Evolutionary conservation across 2,329 filamentous ascomycete genomes (phyloP), one percentile per base, ranked within the genome.

Genomic region (Leptographium procerum): DNA sequence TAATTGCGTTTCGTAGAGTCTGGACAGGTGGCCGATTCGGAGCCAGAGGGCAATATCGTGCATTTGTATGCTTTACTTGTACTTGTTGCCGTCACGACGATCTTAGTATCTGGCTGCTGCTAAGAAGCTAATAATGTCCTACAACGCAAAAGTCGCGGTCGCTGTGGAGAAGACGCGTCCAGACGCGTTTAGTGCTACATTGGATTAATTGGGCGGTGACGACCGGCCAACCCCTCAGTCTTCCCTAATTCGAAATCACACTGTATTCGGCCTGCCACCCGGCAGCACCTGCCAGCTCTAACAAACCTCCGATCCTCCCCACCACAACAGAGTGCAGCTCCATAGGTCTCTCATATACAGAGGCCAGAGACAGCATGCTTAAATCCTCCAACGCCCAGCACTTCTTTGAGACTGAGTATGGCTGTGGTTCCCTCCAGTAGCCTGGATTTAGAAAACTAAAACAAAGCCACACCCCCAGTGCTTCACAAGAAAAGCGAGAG

Each of bases 351-450:
- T 45, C n/a, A 4, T 22, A 24, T 5, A 43, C 43, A n/a, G 10
- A 9, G 4, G 7, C 11, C 47, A 19, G 16, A 31, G 43, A 33
- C 57, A 61, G 55, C 31, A 86, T 82, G 77, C 87, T 19, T n/a
- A 53, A 88, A 70, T 87, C 88, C 31, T 80, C 82, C 55, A 83
- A 95, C 67, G 80, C 85, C 56, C 85, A 87, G 33, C 84, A 94
- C 68, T 97, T 95, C 76, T 97, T 97, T 69, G 89, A 96, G 72
- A 95, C 91, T 33, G 88, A 91, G 89, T 94, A 74, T 72, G 85
- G 60, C 40, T 43, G 19, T 43, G 3, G 10, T 11, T 4, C 19
- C 24, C 6, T 22, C 34, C 24, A 43, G n/a, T 34, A 14, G 22
- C 14, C 28, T 33, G 11, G 24, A 28, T 19, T n/a, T 5, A 29